Evolutionary conservation across 306 rosid species (phyloP), one percentile per base, ranked within the genome.

Genomic region (Calophaca sinica): DNA sequence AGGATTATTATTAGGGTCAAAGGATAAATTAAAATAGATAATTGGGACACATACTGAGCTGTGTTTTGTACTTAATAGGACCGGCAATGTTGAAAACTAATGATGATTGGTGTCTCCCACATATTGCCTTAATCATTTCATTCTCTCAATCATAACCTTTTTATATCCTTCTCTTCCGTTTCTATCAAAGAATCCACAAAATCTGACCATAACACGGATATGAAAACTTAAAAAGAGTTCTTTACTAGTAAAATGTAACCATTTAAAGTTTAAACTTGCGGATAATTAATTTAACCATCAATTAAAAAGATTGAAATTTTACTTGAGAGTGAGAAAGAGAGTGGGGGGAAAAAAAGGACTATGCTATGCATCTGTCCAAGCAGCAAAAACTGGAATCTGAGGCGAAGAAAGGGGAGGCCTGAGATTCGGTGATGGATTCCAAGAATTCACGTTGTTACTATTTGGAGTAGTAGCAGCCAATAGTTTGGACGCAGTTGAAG

Each of bases 311-410:
- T 57, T 63, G 62, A 54, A 65, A 62, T 32, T 72, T 81, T 39
- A 64, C 75, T 80, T 53, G 10, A 83, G 51, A 55, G 57, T 26
- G 10, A 3, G 9, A 31, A 12, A 14, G 4, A 55, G 6, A n/a
- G 4, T 36, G 13, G 63, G 62, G 11, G 42, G 3, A 28, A 46
- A 48, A 35, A 5, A 6, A 5, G 46, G 70, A 59, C 78, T 81
- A 89, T 5, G 86, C 76, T 83, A 89, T 3, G 86, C 58, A 80
- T 88, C 93, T 8, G 87, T 83, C 96, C 96, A 93, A 50, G 96
- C 83, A 63, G 94, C 88, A 78, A 89, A 90, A 83, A 93, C 82
- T 59, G 91, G 98, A 84, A 87, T 72, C 62, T 89, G 94, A 75
- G 94, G 85, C 83, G 86, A 65, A 32, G 94, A 73, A 49, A 86